Base-by-base conservation (phyloP, 2,329 filamentous ascomycete species). In the Acarospora socialis region DNA sequence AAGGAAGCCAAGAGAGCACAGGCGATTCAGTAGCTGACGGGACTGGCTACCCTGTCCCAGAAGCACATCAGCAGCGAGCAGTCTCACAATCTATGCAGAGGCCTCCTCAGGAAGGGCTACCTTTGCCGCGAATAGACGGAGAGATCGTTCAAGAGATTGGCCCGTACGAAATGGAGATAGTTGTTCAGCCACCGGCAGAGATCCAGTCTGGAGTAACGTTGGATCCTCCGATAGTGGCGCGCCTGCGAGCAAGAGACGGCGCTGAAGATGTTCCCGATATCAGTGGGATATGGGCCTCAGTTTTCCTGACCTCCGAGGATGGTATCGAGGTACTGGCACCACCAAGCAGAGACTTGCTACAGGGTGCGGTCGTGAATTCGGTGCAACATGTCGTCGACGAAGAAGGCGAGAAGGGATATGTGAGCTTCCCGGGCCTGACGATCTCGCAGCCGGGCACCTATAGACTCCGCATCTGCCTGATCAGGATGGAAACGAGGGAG, bases 401-500 rank as follows among this genome's bases (percentile, higher is more conserved):
- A 5, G 25, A 17, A 7, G n/a, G n/a, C n/a, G 26, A 28, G 15
- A 20, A 21, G 7, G 32, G 32, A 18, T 23, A 34, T 21, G 9
- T 34, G 14, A 12, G 12, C 13, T 34, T 34, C 19, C 21, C 16
- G 3, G 25, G 29, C 25, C 16, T 34, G 12, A 17, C 25, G 14
- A 21, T 34, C 18, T 9, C 28, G 20, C 15, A 34, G 12, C 3
- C 32, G 9, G 32, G 32, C 9, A 13, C n/a, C 7, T 34, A 16
- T 21, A 24, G 32, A 15, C 17, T 34, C 15, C 25, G 32, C 6
- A 23, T 34, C 10, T 34, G 24, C 9, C 20, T 34, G 18, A 23
- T 34, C 7, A 21, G 20, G 14, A 34, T 34, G 32, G 23, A 25
- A 25, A 15, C 12, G 12, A n/a, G 12, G 12, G 23, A 15, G 5